These are phyloP conservation scores for Termitomyces eurrhizus DNA, from an alignment of 768 basidiomycete species.

Conservation along the genomic window DNA sequence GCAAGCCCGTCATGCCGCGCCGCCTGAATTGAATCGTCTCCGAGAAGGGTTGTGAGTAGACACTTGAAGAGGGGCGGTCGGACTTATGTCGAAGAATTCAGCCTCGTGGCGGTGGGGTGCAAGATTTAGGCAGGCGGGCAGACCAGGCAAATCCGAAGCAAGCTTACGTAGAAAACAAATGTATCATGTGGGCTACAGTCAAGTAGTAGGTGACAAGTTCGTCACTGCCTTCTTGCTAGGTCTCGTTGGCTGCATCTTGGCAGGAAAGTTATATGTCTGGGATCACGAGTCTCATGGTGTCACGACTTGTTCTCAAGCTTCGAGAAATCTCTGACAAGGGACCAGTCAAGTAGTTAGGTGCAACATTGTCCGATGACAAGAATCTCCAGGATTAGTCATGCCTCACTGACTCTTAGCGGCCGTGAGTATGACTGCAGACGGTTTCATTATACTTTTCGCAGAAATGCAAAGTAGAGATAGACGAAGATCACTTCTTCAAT, in stretches of 20 bases:
- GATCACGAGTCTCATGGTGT: conserved; percentile 34
- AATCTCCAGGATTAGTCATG: neutral
- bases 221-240: conserved; percentile 17
- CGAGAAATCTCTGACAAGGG: conserved; percentile 7
- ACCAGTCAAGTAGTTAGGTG: neutral
- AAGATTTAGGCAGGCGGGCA: neutral
- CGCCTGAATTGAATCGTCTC: conserved; percentile 8
- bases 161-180: neutral
- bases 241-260: conserved; percentile 32
- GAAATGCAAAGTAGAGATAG: neutral
- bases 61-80: neutral
- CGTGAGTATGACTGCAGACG: neutral
- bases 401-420: neutral
- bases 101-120: neutral
- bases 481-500: neutral
- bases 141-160: neutral
- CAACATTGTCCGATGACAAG: neutral
- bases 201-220: neutral
- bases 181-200: neutral
- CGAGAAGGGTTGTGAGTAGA: neutral
- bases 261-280: conserved; percentile 6
- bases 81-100: conserved; percentile 7
- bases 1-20: no score
- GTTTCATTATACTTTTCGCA: neutral
- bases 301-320: conserved; percentile 32